phyloP scores from a whole-genome alignment of 129 eudicot genomes.

The Chrysanthemum makinoi region DNA sequence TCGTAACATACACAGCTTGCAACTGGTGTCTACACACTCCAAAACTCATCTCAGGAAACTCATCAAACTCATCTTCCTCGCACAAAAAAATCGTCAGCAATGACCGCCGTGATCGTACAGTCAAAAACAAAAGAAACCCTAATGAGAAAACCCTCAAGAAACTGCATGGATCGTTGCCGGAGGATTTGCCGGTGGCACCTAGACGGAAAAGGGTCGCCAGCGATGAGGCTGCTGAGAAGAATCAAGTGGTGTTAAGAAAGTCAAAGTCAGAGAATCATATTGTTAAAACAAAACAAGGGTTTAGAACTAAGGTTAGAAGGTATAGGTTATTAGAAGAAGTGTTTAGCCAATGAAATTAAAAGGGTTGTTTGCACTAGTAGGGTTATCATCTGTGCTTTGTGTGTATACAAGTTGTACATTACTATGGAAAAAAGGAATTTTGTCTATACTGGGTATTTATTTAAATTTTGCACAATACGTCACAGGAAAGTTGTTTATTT shows the following conservation, averaged over 20 bases:
- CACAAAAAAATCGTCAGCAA: constrained; percentile 17
- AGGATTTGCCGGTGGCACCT: constrained; percentile 35
- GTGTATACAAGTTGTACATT: neutral
- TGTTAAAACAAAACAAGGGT: constrained; percentile 40
- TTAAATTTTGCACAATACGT: neutral
- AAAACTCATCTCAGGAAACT: constrained; percentile 29
- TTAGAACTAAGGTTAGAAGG: constrained; percentile 77
- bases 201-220: constrained; percentile 42
- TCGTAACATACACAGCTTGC: constrained; percentile 57
- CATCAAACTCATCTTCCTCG: constrained; percentile 50
- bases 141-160: constrained; percentile 29
- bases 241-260: constrained; percentile 37
- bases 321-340: constrained; percentile 80
- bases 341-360: constrained; percentile 37
- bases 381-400: neutral
- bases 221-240: constrained; percentile 16
- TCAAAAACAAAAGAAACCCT: constrained; percentile 35
- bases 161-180: constrained; percentile 23
- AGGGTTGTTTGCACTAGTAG: neutral
- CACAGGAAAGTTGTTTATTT: neutral
- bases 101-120: constrained; percentile 19
- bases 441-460: too few species aligned
- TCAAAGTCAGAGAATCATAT: constrained; percentile 49
- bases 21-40: constrained; percentile 63
- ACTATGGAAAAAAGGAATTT: neutral